Base-by-base conservation (phyloP, 768 basidiomycete species). In the Dacryopinax primogenitus region DNA sequence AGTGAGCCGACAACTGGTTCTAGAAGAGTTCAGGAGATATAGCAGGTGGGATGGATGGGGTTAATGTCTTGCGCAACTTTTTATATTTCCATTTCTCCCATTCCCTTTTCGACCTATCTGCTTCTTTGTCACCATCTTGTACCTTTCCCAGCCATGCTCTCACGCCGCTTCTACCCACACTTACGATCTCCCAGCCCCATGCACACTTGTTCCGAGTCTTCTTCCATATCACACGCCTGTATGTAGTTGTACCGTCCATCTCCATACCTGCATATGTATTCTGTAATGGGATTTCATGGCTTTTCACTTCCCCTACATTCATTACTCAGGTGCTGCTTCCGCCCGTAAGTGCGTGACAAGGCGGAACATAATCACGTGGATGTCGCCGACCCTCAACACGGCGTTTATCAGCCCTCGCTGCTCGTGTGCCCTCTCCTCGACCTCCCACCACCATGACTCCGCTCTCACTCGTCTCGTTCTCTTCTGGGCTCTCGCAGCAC, bases 1-100 rank as follows among this genome's bases (percentile, higher is more conserved):
- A 67, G 66, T 7, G 58, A 66, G 82, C 86, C 66, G 81, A 82
- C 66, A 78, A 67, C 69, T 16, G 68, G 84, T 61, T 83, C 72
- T 93, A 62, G 79, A 84, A 69, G 91, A 93, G 73, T 93, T 85
- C 73, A 77, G 90, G 68, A 80, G 86, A 68, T 92, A 86, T 71
- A 92, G 91, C 26, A 79, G 88, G 64, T 92, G 90, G 89, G 91
- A 93, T 78, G 91, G 90, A 0, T 93, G 91, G 91, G 83, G 79
- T 33, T 85, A 66, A 64, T 15, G 58, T 64, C 2, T 26, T 47
- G 0, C 65, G 64, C 35, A 12, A 47, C 2, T 65, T 36, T 33
- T 64, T 67, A 69, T 63, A 66, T 36, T 66, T 69, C 61, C 33
- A 70, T 13, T 67, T 6, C 63, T 7, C 28, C 34, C 13, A 63